Evolutionary conservation across 345 rosid genomes (phyloP), one percentile per base, ranked within the genome.

Genomic region (Raphanus raphanistrum): DNA sequence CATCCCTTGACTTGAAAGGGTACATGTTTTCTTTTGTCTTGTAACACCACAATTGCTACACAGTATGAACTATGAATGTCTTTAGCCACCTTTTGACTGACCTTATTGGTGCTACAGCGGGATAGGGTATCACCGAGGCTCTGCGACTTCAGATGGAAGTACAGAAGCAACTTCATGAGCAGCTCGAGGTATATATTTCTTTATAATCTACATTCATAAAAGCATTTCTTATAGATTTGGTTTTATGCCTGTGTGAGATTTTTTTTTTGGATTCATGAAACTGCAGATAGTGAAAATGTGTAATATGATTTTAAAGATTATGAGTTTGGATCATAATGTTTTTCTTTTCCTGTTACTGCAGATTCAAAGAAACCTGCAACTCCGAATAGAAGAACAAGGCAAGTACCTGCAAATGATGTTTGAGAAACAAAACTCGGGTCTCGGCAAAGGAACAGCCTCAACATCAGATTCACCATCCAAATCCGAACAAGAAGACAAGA

Each of bases 341-440:
- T 62, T 72, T 68, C 38, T 67, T 58, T 36, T 67, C 41, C 31
- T 33, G 10, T 78, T 52, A 41, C 69, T 43, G 57, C 89, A 92
- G 97, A 92, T 94, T 68, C 96, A 92, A 86, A 87, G 97, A 81
- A 94, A 86, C 76, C 82, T 94, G 72, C 98, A 94, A 86, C 83
- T 94, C 76, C 90, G 90, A 7, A 90, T 94, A 82, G 98, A 94
- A 86, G 98, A 94, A 84, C 97, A 94, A 82, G 98, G 98, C 68
- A 88, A 85, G 86, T 81, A 88, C 86, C 95, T 94, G 70, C 96
- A 94, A 75, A 87, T 85, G 97, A 94, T 94, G 96, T 94, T 94
- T 64, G 96, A 92, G 92, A 90, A 89, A 85, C 98, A 94, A 80
- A 87, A 85, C 79, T 83, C 96, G 0, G 92, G 89, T 70, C 66